These are phyloP conservation scores for Agapanthus africanus DNA, from an alignment of 106 monocot genomes.

Conservation along the genomic window DNA sequence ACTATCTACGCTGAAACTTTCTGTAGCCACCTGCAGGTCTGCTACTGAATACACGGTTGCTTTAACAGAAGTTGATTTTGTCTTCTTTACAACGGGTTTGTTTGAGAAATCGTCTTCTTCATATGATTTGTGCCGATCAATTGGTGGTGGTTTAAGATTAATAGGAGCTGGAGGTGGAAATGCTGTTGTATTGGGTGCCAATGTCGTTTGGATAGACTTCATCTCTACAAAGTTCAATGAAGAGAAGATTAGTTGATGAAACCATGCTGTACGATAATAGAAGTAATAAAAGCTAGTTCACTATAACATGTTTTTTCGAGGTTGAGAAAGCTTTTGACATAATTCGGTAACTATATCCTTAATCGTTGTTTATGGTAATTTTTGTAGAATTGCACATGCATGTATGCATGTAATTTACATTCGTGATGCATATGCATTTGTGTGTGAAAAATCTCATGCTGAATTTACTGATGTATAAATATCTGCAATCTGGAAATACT, in stretches of 20 bases:
- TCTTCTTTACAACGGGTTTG: slow-evolving; percentile 27
- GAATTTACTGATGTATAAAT: too few species aligned
- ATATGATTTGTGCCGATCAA: slow-evolving; percentile 45
- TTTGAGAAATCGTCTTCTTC: slow-evolving; percentile 58
- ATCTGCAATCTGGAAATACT: too few species aligned
- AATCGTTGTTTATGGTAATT: neutral
- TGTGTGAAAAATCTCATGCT: too few species aligned
- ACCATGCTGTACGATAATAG: neutral
- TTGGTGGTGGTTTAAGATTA: slow-evolving; percentile 55
- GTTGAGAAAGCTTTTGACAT: too few species aligned
- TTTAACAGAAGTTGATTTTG: slow-evolving; percentile 26
- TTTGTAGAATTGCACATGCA: neutral
- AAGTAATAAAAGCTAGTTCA: neutral
- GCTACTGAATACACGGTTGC: slow-evolving; percentile 67
- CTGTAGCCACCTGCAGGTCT: slow-evolving; percentile 79
- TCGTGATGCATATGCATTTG: too few species aligned
- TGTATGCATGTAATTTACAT: neutral
- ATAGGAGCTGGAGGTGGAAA: slow-evolving; percentile 32
- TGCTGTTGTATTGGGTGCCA: slow-evolving; percentile 16
- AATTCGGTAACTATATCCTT: neutral
- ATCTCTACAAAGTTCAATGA: slow-evolving; percentile 26
- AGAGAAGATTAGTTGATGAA: neutral
- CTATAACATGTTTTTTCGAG: neutral
- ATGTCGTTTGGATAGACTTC: slow-evolving; percentile 39
- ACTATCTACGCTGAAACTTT: slow-evolving; percentile 68